Conservation (phyloP, 2,329 filamentous ascomycete genomes). For the Aspergillus fructus region DNA sequence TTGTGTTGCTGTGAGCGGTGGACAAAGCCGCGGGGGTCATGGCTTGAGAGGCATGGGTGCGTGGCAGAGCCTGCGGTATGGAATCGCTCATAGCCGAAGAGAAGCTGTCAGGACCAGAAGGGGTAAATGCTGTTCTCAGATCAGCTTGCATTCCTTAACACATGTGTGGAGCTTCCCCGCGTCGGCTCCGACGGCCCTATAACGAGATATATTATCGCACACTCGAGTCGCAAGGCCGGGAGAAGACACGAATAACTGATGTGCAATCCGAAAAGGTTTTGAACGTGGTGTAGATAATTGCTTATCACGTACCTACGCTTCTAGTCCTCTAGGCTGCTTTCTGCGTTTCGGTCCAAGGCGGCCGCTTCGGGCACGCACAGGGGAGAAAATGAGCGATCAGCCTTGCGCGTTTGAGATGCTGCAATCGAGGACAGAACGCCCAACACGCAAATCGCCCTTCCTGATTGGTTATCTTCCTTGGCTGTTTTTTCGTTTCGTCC, state of each 20-base stretch:
- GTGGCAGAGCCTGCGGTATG: conserved; percentile 44
- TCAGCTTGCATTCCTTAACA: conserved; percentile 21
- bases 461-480: neutral
- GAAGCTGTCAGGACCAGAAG: conserved; percentile 34
- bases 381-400: conserved; percentile 15
- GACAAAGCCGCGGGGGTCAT: conserved; percentile 32
- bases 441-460: conserved; percentile 23
- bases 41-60: conserved; percentile 43
- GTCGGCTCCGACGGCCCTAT: conserved; percentile 49
- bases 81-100: conserved; percentile 47
- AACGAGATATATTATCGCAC: conserved; percentile 6
- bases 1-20: conserved; percentile 29
- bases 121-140: conserved; percentile 29
- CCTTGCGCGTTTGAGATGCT: conserved; percentile 19
- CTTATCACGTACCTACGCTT: conserved; percentile 60
- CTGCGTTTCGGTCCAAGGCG: conserved; percentile 26
- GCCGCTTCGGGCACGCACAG: conserved; percentile 21
- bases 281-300: conserved; percentile 61
- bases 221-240: neutral
- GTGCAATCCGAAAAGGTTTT: conserved; percentile 48
- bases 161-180: conserved; percentile 15
- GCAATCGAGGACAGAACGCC: conserved; percentile 24
- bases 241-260: conserved; percentile 40
- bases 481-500: conserved; percentile 13
- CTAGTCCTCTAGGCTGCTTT: conserved; percentile 19